Evolutionary conservation across 306 rosid genomes (phyloP), one percentile per base, ranked within the genome.

Genomic region (Pueraria montana): DNA sequence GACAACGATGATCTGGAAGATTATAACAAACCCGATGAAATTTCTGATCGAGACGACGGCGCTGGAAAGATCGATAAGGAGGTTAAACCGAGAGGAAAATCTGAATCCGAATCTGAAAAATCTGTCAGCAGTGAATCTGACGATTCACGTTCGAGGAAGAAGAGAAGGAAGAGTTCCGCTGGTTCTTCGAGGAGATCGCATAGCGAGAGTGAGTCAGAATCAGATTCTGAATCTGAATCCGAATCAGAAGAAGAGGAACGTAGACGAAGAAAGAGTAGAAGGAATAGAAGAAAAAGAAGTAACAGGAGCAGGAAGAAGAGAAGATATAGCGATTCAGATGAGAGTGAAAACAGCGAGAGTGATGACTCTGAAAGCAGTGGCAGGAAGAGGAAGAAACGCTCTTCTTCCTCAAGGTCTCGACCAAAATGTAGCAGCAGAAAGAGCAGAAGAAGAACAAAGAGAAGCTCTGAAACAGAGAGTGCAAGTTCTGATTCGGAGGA

Each of bases 1-100:
- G 95, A 85, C 16, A 75, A 84, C 30, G 95, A 92, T 3, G 92
- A 86, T 2, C 72, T 67, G 16, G 98, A 89, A 81, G 91, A 80
- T 52, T 38, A 38, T 65, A 11, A 71, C 6, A 91, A 83, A 58
- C 82, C 78, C 2, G 94, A 87, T 16, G 97, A 85, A 36, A 80
- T 90, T 84, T 74, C 72, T 14, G 91, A 80, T 11, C 84, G 80
- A 3, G 83, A 66, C 3, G 80, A 30, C 27, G 80, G 30, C 14
- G 83, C 11, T 13, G 21, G 18, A 43, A 62, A 62, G 69, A 30
- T 27, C 2, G 86, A 34, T 0, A 86, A 81, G 50, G 85, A 80
- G 67, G 63, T 36, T 74, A 83, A 74, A 55, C 62, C 48, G 1
- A 83, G 62, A 64, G 65, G 52, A 46, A 79, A 79, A 72, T 66